Base-by-base conservation (phyloP, 306 rosid genomes). In the Vigna angularis region DNA sequence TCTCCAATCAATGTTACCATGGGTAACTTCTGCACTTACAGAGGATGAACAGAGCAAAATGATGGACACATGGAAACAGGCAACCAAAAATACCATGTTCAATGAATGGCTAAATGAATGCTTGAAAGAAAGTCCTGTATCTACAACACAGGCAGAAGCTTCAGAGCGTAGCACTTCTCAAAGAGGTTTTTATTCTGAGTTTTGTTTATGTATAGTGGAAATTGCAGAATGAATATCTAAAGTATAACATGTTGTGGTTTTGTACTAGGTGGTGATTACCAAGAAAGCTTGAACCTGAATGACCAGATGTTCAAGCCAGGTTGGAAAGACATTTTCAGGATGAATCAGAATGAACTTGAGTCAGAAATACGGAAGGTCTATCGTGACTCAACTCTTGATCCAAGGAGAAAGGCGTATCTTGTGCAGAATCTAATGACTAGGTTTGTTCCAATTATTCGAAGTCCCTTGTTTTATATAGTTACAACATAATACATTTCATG, bases 1-100 rank as follows among this genome's bases (percentile, higher is more conserved):
- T 76, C 98, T 96, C 65, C 99, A 96, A 73, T 96, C 99, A 77
- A 96, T 96, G 98, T 83, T 96, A 74, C 99, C 99, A 1, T 96
- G 99, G 99, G 99, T 96, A 56, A 96, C 98, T 79, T 87, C 97
- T 72, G 99, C 99, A 64, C 98, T 96, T 76, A 96, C 98, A 73
- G 89, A 91, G 89, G 98, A 96, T 65, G 99, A 96, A 80, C 99
- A 96, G 81, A 96, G 88, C 90, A 86, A 90, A 85, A 75, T 96
- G 99, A 93, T 96, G 96, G 97, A 96, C 77, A 91, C 98, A 16
- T 96, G 99, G 99, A 96, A 96, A 86, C 99, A 96, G 82, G 99
- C 98, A 72, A 72, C 99, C 18, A 96, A 93, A 84, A 96, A 96
- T 75, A 96, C 99, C n/a, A 96, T 96, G 99, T 96, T 96, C 87